Percentiles rank a stretch among this genome's conserved stretches.
Conservation (phyloP, 2,329 filamentous ascomycete species). For the Stromatinia cepivora region DNA sequence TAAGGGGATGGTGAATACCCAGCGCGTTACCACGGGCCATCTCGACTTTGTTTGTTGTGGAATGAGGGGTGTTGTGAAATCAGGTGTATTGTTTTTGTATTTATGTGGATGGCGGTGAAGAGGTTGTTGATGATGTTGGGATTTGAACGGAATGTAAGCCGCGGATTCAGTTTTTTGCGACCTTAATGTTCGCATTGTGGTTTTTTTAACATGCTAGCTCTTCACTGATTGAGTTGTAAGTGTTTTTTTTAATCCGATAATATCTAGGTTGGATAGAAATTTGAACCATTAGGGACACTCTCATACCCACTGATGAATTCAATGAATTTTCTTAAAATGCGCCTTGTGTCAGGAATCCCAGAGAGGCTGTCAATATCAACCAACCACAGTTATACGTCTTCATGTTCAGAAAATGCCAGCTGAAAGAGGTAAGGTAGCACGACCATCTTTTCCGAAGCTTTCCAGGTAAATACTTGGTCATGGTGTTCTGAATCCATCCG, state of each 20-base stretch:
- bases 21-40: conserved; percentile 11
- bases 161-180: background rate
- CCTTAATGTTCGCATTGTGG: background rate
- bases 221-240: background rate
- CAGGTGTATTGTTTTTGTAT: background rate
- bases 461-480: background rate
- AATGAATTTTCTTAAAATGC: background rate
- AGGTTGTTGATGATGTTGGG: background rate
- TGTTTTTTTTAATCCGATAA: background rate
- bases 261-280: background rate
- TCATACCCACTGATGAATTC: no score
- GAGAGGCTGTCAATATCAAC: background rate
- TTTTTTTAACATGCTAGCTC: background rate
- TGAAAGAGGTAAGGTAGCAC: background rate
- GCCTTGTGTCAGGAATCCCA: background rate
- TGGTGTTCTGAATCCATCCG: background rate
- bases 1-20: conserved; percentile 9
- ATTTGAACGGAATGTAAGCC: background rate
- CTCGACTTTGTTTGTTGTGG: conserved; percentile 2
- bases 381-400: background rate
- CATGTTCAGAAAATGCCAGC: background rate
- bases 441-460: background rate
- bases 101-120: background rate
- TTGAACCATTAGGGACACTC: background rate
- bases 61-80: accelerated